These are phyloP conservation scores for Chloris gayana DNA, from an alignment of 176 grass and related monocot species.

Conservation along the genomic window DNA sequence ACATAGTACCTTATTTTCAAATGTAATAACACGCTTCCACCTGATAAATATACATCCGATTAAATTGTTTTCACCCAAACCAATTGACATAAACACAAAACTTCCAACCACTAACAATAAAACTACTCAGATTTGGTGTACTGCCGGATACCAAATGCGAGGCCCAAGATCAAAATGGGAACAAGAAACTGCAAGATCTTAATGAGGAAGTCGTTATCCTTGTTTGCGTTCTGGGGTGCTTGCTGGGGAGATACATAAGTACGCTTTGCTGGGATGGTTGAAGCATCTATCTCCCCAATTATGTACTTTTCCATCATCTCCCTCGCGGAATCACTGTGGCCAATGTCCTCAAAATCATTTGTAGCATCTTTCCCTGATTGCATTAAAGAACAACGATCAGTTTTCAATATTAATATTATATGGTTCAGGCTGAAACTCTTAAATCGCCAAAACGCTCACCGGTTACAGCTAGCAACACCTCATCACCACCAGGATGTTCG, in stretches of 20 bases:
- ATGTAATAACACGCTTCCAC: conserved; percentile 13
- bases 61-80: conserved; percentile 16
- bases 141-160: conserved; percentile 65
- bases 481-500: conserved; percentile 95
- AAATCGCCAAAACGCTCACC: conserved; percentile 46
- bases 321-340: conserved; percentile 70
- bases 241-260: conserved; percentile 48
- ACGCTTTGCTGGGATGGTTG: conserved; percentile 66
- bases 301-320: conserved; percentile 77
- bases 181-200: conserved; percentile 70
- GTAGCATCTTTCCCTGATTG: conserved; percentile 86
- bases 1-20: conserved; percentile 5
- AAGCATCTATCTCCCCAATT: conserved; percentile 72
- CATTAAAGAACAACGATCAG: neutral
- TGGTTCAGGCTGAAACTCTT: conserved; percentile 4
- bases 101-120: neutral
- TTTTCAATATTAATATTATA: conserved; percentile 3
- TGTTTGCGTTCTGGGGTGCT: conserved; percentile 26
- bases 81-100: neutral
- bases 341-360: conserved; percentile 91
- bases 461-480: conserved; percentile 82
- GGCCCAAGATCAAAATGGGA: conserved; percentile 64
- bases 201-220: conserved; percentile 50
- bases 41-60: conserved; percentile 14
- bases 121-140: conserved; percentile 56